Evolutionary conservation across 106 monocot genomes (phyloP).

Genomic region (Platanthera guangdongensis): DNA sequence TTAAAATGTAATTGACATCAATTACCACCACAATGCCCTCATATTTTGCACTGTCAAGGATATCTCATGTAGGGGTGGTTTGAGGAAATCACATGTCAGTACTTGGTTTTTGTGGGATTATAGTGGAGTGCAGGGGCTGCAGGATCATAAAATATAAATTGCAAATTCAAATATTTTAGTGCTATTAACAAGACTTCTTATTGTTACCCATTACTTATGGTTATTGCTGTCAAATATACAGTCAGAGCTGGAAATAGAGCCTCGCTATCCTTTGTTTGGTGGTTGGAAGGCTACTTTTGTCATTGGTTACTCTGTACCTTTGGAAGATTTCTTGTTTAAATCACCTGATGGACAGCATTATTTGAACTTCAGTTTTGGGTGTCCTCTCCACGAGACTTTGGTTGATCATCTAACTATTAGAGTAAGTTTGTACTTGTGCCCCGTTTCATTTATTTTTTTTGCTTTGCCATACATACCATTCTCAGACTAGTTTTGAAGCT

Average conservation of each 20-base stretch:
- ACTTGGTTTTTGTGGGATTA: not conserved
- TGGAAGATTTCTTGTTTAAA: slow-evolving; percentile 71
- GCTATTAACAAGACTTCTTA: not conserved
- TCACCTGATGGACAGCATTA: slow-evolving; percentile 50
- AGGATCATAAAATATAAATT: not conserved
- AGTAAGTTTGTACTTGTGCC: slow-evolving; percentile 27
- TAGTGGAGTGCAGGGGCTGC: not conserved
- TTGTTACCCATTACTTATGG: not conserved
- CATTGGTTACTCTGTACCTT: slow-evolving; percentile 55
- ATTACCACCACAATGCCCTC: not conserved
- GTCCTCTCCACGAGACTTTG: slow-evolving; percentile 55
- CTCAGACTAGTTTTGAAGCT: not conserved
- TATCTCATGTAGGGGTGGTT: not conserved
- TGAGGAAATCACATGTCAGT: not conserved
- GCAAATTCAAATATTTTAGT: not conserved
- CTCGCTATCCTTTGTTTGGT: slow-evolving; percentile 88
- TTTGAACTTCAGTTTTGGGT: slow-evolving; percentile 72
- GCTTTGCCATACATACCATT: not conserved
- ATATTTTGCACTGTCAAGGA: not conserved
- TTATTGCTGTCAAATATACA: slow-evolving; percentile 23
- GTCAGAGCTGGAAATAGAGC: slow-evolving; percentile 88
- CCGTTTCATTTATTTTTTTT: not conserved
- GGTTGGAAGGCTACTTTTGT: slow-evolving; percentile 79
- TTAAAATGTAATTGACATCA: not conserved
- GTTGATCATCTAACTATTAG: slow-evolving; percentile 68